Evolutionary conservation across 139 green algal genomes (phyloP), one percentile per base, ranked within the genome.

Genomic region (Micractinium sp.): DNA sequence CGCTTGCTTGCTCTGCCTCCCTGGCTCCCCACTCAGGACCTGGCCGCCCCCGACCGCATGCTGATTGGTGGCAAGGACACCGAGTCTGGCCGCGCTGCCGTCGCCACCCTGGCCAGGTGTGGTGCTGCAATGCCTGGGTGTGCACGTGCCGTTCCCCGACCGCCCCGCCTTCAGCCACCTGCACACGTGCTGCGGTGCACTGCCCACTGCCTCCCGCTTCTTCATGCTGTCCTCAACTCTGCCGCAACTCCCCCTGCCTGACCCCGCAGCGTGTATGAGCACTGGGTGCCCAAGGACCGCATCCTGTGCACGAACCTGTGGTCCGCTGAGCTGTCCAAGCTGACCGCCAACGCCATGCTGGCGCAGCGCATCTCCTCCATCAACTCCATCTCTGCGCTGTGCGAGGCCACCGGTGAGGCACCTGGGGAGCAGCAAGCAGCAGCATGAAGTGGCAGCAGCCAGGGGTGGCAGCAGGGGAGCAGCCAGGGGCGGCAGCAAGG

Each of bases 291-390:
- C 27, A 69, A 90, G 16, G 97, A 99, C 89, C 95, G 95, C 87
- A 98, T 99, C 85, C 93, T 99, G 82, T 96, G 92, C 66, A 95
- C 97, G 88, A 99, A 99, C 94, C 94, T 99, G 85, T 99, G 97
- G 97, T 97, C 95, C 36, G 98, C 98, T 5, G 98, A 99, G 96
- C 95, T 99, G 61, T 97, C 98, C 73, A 99, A 99, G 96, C 94
- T 99, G 25, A 97, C 97, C 1, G 98, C 98, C 89, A 99, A 99
- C 87, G 98, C 98, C 63, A 98, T 99, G 90, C 95, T 99, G 79
- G 98, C 98, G 14, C 98, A 99, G 94, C 94, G 98, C 88, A 99
- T 99, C 85, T 99, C 96, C 35, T 99, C 98, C 84, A 96, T 99
- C 90, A 99, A 99, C 94, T 93, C 98, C 85, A 99, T 99, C 88